phyloP scores from a whole-genome alignment of 495 filamentous ascomycete species.

The Xylaria flabelliformis region DNA sequence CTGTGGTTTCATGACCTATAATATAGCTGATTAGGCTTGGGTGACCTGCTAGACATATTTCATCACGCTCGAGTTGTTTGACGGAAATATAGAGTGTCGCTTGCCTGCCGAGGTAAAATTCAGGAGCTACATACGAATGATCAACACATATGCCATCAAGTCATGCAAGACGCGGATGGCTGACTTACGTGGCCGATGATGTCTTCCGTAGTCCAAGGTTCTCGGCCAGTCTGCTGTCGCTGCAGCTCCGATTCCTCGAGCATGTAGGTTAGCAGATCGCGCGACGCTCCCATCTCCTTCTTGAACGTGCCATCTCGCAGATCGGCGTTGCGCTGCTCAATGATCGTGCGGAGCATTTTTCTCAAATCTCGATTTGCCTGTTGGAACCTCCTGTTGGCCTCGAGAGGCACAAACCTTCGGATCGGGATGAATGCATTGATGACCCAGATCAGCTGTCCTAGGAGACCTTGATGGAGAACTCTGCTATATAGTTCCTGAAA shows the following conservation, averaged over 20 bases:
- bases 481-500: constrained; percentile 37
- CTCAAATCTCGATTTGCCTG: constrained; percentile 33
- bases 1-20: constrained; percentile 38
- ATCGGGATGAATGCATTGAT: constrained; percentile 41
- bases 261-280: constrained; percentile 38
- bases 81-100: not conserved
- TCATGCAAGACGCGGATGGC: not conserved
- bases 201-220: constrained; percentile 35
- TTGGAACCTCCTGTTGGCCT: constrained; percentile 36
- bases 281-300: constrained; percentile 29
- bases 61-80: not conserved
- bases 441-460: constrained; percentile 40
- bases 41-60: no score
- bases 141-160: not conserved
- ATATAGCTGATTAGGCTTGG: no score
- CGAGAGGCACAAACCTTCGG: constrained; percentile 35
- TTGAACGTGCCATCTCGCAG: constrained; percentile 33
- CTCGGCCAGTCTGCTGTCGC: constrained; percentile 29
- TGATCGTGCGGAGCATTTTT: constrained; percentile 36
- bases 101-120: constrained; percentile 17
- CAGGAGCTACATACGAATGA: not conserved
- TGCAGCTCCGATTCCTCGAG: constrained; percentile 34
- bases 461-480: constrained; percentile 40
- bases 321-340: constrained; percentile 34
- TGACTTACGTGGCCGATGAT: constrained; percentile 36